Conservation (phyloP, 129 eudicot species). For the Sambucus nigra region DNA sequence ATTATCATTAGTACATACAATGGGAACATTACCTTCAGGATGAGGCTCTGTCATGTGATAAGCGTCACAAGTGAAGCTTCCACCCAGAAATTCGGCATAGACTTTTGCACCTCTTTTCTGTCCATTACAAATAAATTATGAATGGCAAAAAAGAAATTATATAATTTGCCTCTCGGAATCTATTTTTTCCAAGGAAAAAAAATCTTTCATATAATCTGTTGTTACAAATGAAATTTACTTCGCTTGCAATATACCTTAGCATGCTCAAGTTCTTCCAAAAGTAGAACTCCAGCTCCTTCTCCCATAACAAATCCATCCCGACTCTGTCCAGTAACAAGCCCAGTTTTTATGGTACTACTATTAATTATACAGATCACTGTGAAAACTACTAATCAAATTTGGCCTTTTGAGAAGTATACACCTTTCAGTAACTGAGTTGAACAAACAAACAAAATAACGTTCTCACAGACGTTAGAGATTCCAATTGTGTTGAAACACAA, state of each 20-base stretch:
- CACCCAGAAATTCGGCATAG: constrained; percentile 94
- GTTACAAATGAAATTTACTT: not conserved
- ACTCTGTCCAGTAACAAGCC: constrained; percentile 33
- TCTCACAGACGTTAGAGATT: not conserved
- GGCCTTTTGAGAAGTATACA: constrained; percentile 4
- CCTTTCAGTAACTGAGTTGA: too few relatives aligned
- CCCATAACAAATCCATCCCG: constrained; percentile 99
- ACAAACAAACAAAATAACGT: not conserved
- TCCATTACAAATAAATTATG: constrained; percentile 9
- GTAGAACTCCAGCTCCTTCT: constrained; percentile 94
- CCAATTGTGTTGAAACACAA: too few relatives aligned
- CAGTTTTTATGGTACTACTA: not conserved
- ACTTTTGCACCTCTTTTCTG: constrained; percentile 83
- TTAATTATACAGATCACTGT: constrained; percentile 2
- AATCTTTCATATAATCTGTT: not conserved
- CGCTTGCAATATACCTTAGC: constrained; percentile 49
- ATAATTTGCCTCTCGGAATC: constrained; percentile 2
- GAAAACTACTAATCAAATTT: not conserved
- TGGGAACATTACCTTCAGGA: constrained; percentile 58
- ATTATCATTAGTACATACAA: constrained; percentile 1
- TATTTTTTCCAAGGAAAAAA: not conserved
- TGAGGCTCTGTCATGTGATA: constrained; percentile 99
- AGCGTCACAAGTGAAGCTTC: constrained; percentile 97
- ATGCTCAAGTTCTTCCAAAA: constrained; percentile 91
- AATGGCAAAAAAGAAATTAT: constrained; percentile 6